Evolutionary conservation across 2,329 filamentous ascomycete genomes (phyloP).

Genomic region (Pseudogymnoascus verrucosus): DNA sequence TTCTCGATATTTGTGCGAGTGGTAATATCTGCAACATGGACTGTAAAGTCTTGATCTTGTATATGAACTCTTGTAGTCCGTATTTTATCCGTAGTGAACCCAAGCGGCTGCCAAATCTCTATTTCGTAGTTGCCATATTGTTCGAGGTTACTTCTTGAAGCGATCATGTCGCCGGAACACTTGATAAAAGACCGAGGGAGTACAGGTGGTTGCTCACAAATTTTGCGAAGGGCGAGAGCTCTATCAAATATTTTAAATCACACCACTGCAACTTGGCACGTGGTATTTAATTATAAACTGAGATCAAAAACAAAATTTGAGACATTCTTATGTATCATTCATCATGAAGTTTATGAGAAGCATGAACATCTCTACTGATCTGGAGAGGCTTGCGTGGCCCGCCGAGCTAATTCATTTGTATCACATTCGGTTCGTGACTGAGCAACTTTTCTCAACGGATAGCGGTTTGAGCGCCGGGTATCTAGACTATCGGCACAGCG

Average conservation of each 20-base stretch:
- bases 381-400: not conserved
- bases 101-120: not conserved
- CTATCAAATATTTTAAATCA: not conserved
- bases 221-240: not conserved
- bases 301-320: not conserved
- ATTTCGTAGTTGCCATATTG: not conserved
- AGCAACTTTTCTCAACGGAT: not conserved
- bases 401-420: not conserved
- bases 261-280: not conserved
- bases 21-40: not conserved
- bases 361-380: not conserved
- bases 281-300: not conserved
- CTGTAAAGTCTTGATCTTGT: not conserved
- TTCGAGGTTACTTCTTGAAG: slow-evolving; percentile 2
- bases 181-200: not conserved
- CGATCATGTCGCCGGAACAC: not conserved
- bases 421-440: not conserved
- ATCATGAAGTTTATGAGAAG: too few species aligned
- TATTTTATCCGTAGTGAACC: not conserved
- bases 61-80: not conserved
- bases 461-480: not conserved
- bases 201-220: not conserved
- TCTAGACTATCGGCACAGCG: not conserved
- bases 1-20: not conserved
- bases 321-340: not conserved